Base-by-base conservation (phyloP, 2,329 filamentous ascomycete genomes). In the Calonectria honghensis region DNA sequence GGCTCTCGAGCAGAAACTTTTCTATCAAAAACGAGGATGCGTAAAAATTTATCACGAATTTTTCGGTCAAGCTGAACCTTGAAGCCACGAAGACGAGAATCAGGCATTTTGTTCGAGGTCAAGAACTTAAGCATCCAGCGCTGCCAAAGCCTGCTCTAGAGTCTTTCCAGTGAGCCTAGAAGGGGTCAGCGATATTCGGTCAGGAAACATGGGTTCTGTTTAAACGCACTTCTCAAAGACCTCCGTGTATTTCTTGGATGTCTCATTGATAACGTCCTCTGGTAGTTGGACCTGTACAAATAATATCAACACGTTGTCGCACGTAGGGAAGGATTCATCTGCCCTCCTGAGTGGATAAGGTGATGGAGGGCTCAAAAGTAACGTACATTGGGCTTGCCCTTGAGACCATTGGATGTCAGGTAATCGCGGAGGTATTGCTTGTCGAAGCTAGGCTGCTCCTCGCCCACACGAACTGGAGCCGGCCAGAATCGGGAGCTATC, bases 401-500 rank as follows among this genome's bases (percentile, higher is more conserved):
- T 82, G 11, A 97, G 84, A 0, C 94, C 94, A 74, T 93, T 88
- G 61, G 84, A 86, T 2, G 92, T 93, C 80, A 98, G 84, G 94
- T 95, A 98, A 86, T 98, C 93, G 57, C 96, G 89, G 78, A 98
- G 84, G 80, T 90, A 93, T 85, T 96, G 94, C 88, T 98, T 98
- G 83, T 98, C 96, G 78, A 96, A 96, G 85, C 94, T 96, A 73
- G 93, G 90, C 87, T 97, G 95, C 67, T 93, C 90, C 73, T 89
- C 89, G 0, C 96, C 95, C 24, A 94, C 86, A 83, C 78, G 76
- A 31, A 89, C 89, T 50, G 92, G 92, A 76, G 90, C 91, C 0
- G 93, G 93, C 96, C 96, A 98, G 89, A 98, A 98, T 18, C 96
- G 91, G 52, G 94, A 96, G 70, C 91, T 93, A 83, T 95, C 93